Evolutionary conservation across 768 basidiomycete genomes (phyloP), one percentile per base, ranked within the genome.

Genomic region (Cystofilobasidium bisporidii): DNA sequence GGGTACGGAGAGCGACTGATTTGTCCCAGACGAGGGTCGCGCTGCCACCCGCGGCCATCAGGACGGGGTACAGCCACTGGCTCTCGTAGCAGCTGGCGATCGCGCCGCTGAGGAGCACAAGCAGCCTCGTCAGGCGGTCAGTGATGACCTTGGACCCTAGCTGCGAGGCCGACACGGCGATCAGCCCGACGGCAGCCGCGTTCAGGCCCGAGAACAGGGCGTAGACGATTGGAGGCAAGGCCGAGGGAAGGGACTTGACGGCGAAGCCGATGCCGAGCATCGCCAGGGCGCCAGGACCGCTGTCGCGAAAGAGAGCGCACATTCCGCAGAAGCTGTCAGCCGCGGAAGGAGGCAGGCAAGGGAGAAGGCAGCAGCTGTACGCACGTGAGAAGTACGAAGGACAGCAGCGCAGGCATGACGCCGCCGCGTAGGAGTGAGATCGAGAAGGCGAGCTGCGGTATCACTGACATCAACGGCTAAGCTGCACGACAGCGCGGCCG

Each of bases 191-290:
- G 0, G 81, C 81, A 4, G 82, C 79, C 1, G 82, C 81, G 70
- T 84, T 84, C 24, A 84, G 72, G 3, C 83, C 83, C 0, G 81
- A 81, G 12, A 84, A 76, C 15, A 83, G 74, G 22, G 81, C 81
- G 64, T 81, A 81, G n/a, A 80, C 82, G 26, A 80, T 76, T 3
- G 72, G 72, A 3, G 83, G 83, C 1, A 84, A 79, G 2, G 70
- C 74, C 30, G 78, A 75, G 28, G 77, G 76, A n/a, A 83, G 78
- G 8, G 71, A 75, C 47, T 76, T 75, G 11, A 84, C 78, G 20
- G 78, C 82, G 1, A 81, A 74, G 1, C 79, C 79, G 11, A 83
- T 72, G 24, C 74, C 79, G 32, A 78, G 80, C 82, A 83, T 83
- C 3, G 78, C 79, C 15, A 79, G 67, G 8, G 81, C 81, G 12